Evolutionary conservation across 495 filamentous ascomycete genomes (phyloP), one percentile per base, ranked within the genome.

Genomic region (Podospora didyma): DNA sequence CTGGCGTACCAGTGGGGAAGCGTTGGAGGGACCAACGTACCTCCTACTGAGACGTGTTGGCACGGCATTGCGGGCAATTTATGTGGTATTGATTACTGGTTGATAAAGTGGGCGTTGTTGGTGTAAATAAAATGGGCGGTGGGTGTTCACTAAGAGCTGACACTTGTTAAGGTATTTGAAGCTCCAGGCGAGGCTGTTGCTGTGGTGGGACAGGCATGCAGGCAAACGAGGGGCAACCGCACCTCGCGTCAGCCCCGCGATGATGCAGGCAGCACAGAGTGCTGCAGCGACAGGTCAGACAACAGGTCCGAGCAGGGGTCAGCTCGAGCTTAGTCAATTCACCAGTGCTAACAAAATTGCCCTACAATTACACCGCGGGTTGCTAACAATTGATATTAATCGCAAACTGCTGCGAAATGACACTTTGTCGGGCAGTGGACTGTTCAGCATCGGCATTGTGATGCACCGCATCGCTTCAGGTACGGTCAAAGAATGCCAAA

Each of bases 11-110:
- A 10, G 22, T 39, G 17, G 19, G 5, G 49, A 7, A n/a, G 4
- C 3, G 35, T 22, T 22, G 34, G 53, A 42, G 26, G 21, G 34
- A 44, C 19, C 26, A 34, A 45, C 58, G 2, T 68, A 84, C 81
- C 69, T 52, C 71, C 59, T 14, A 75, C 62, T 49, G 73, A 64
- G 22, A 83, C 62, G 62, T 84, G 81, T 19, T 73, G 72, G 68
- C 81, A 84, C 48, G 76, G 69, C 81, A 83, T 82, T 21, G 2
- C 49, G 49, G n/a, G 9, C 7, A 9, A 7, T 14, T 39, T 17
- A 21, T 46, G 42, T 17, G 34, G 14, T 11, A 17, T 53, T 9
- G 34, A 42, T 35, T 7, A n/a, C 16, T 35, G 9, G 14, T 14
- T 23, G n/a, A 21, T 11, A 19, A 19, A 48, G 7, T 1, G n/a